A percentile compares a stretch with the other conserved stretches of the same genome.
Evolutionary conservation across 2,329 filamentous ascomycete genomes (phyloP).

Genomic region (Xylaria sp.): DNA sequence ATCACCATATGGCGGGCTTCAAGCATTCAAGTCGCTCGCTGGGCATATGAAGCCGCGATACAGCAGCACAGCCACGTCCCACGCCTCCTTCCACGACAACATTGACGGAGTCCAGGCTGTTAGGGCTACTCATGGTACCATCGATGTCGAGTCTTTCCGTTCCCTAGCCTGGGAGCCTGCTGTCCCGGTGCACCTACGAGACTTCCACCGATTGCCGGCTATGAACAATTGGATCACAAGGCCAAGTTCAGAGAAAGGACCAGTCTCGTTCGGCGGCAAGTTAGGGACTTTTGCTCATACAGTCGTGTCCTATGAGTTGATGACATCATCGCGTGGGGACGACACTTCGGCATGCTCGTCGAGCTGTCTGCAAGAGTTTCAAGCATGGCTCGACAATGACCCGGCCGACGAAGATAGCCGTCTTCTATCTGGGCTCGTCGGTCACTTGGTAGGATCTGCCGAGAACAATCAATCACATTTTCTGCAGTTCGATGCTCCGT

Average conservation of each 20-base stretch:
- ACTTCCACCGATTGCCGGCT: conserved; percentile 40
- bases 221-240: conserved; percentile 46
- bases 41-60: background rate
- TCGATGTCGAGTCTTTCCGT: conserved; percentile 42
- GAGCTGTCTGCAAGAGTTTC: conserved; percentile 32
- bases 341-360: background rate
- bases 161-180: conserved; percentile 40
- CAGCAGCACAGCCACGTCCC: background rate
- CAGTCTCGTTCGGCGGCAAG: conserved; percentile 37
- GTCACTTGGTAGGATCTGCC: conserved; percentile 42
- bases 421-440: conserved; percentile 41
- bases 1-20: background rate
- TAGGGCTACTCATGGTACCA: conserved; percentile 10
- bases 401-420: conserved; percentile 6
- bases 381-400: conserved; percentile 40
- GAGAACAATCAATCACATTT: conserved; percentile 54
- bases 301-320: conserved; percentile 48
- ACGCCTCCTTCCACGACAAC: conserved; percentile 2
- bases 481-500: conserved; percentile 67
- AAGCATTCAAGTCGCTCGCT: background rate
- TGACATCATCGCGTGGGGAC: background rate
- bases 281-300: conserved; percentile 40
- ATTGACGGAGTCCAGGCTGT: background rate
- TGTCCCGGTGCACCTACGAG: conserved; percentile 36
- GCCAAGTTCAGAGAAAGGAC: conserved; percentile 3